Evolutionary conservation across 495 filamentous ascomycete species (phyloP).

Genomic region (Aspergillus nanangensis): DNA sequence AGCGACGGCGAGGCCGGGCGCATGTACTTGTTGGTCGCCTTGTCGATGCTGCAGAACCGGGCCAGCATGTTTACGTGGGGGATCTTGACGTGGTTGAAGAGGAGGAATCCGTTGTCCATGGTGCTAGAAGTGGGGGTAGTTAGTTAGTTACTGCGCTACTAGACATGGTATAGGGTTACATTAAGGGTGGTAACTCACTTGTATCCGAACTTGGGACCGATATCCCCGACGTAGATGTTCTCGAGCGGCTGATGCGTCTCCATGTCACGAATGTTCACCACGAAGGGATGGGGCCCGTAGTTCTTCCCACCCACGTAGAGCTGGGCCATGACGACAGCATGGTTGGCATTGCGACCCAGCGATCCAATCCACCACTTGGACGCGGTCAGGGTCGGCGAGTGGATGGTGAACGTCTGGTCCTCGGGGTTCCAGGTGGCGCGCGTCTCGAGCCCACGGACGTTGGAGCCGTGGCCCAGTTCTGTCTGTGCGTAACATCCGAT

Average conservation of each 20-base stretch:
- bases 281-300: slow-evolving; percentile 70
- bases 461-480: slow-evolving; percentile 69
- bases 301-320: slow-evolving; percentile 57
- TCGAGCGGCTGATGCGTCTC: slow-evolving; percentile 66
- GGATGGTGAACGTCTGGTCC: slow-evolving; percentile 65
- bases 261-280: slow-evolving; percentile 68
- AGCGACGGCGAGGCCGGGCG: slow-evolving; percentile 59
- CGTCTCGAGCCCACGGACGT: slow-evolving; percentile 70
- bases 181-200: slow-evolving; percentile 38
- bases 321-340: slow-evolving; percentile 73
- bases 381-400: slow-evolving; percentile 62
- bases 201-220: slow-evolving; percentile 72
- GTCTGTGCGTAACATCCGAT: slow-evolving; percentile 78
- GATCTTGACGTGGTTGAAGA: slow-evolving; percentile 66
- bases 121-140: slow-evolving; percentile 46
- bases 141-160: not conserved
- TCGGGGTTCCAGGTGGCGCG: slow-evolving; percentile 65
- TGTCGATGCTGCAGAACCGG: slow-evolving; percentile 58
- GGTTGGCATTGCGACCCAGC: slow-evolving; percentile 65
- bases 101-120: slow-evolving; percentile 73
- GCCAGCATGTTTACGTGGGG: slow-evolving; percentile 68
- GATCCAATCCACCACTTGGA: slow-evolving; percentile 81
- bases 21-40: slow-evolving; percentile 56
- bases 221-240: slow-evolving; percentile 66
- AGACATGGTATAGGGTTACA: not conserved